Evolutionary conservation across 2,329 filamentous ascomycete genomes (phyloP), one percentile per base, ranked within the genome.

Genomic region (Magnaporthiopsis poae): DNA sequence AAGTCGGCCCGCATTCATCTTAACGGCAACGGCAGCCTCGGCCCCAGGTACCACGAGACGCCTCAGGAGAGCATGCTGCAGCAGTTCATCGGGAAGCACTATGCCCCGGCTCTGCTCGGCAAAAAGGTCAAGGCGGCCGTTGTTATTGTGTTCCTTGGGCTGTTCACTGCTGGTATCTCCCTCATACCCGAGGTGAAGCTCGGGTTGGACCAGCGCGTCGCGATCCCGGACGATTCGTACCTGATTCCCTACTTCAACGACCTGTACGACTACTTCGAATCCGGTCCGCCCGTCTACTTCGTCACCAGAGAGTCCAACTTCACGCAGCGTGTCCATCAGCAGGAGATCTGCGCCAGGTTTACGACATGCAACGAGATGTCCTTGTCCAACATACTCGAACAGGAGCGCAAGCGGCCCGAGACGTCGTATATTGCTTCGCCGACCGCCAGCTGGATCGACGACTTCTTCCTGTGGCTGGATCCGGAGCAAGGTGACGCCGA

Each of bases 181-280:
- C 80, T 99, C 39, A 84, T 98, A 21, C 96, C 95, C 0, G 86
- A 89, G 69, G 87, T 99, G 25, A 79, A 94, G 71, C 86, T 99
- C 60, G 95, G 95, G 0, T 82, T 99, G 35, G 95, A 99, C 73
- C 95, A 99, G 78, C 88, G 95, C 25, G 94, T 97, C 66, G 95
- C 95, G 13, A 90, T 99, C 67, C 95, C 95, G 0, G 91, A 90
- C 70, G 93, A 91, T 72, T 98, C 94, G 0, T 99, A 99, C 75
- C 81, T 99, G 64, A 96, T 99, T 69, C 87, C 90, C 12, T 99
- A 96, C 77, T 99, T 99, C 78, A 92, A 98, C 73, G 95, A 99
- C 75, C 81, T 99, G 36, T 96, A 97, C 75, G 87, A 88, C 68
- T 99, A 99, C 75, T 90, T 98, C 72, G 90, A 93, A 68, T 88